These are phyloP conservation scores for Triticum monococcum DNA, from an alignment of 176 grass and related monocot genomes.

Conservation along the genomic window DNA sequence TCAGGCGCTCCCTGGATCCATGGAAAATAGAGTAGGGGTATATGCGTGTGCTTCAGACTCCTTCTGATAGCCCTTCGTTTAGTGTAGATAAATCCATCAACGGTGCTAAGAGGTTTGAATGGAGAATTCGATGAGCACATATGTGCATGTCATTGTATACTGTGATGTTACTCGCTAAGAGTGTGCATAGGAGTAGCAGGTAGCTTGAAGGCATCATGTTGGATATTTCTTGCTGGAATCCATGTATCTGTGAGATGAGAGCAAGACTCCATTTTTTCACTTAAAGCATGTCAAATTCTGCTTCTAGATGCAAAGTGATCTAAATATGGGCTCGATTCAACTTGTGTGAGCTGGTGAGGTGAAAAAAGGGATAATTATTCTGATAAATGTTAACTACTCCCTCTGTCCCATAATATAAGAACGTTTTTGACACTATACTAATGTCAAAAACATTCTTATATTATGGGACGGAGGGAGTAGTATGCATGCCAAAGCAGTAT, in stretches of 20 bases:
- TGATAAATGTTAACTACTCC: neutral
- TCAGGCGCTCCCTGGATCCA: too few relatives aligned
- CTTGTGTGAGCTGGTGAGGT: neutral
- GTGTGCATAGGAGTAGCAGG: neutral
- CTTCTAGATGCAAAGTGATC: neutral
- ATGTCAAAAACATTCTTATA: too few relatives aligned
- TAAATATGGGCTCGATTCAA: neutral
- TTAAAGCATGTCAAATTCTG: neutral
- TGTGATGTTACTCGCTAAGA: neutral
- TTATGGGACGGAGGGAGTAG: too few relatives aligned
- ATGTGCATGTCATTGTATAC: neutral
- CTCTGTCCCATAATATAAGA: too few relatives aligned
- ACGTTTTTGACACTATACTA: too few relatives aligned
- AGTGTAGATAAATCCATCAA: neutral
- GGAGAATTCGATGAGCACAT: neutral
- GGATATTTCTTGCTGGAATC: neutral
- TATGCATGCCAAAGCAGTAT: neutral
- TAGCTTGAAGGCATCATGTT: neutral
- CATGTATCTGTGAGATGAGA: neutral
- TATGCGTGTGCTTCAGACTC: neutral
- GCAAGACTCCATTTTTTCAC: neutral
- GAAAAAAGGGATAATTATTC: neutral
- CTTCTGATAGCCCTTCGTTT: neutral
- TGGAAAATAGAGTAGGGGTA: too few relatives aligned
- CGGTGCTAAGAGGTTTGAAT: neutral